Evolutionary conservation across 23 red algal genomes (phyloP).

Genomic region (Chondrus crispus): DNA sequence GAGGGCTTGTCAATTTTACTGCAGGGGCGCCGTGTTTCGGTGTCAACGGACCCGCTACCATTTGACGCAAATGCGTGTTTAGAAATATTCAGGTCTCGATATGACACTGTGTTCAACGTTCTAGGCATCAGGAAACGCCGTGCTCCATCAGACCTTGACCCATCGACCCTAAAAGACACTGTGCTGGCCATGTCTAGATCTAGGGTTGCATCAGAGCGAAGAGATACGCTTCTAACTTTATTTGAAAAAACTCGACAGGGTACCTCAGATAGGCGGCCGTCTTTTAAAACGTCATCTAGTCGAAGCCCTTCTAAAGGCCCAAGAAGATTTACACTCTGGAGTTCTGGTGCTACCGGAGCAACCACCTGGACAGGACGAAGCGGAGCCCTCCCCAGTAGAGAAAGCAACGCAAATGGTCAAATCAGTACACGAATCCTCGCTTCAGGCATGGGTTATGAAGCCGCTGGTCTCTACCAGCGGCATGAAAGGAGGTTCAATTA

Average conservation of each 20-base stretch:
- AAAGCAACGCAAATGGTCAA: background rate
- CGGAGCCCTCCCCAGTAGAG: background rate
- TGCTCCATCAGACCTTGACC: background rate
- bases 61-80: background rate
- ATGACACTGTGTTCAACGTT: background rate
- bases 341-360: background rate
- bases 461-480: background rate
- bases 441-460: constrained; percentile 19
- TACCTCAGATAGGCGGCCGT: background rate
- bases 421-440: background rate
- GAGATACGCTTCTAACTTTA: background rate
- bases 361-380: background rate
- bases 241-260: background rate
- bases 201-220: background rate
- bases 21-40: background rate
- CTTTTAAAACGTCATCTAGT: background rate
- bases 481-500: background rate
- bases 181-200: background rate
- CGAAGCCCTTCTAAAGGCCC: background rate
- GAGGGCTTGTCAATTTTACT: background rate
- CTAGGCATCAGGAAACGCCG: background rate
- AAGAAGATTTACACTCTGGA: background rate
- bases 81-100: background rate
- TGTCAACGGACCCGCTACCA: background rate
- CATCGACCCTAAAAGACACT: background rate